Evolutionary conservation across 2,329 filamentous ascomycete species (phyloP).

Genomic region (Trichoderma koningii): DNA sequence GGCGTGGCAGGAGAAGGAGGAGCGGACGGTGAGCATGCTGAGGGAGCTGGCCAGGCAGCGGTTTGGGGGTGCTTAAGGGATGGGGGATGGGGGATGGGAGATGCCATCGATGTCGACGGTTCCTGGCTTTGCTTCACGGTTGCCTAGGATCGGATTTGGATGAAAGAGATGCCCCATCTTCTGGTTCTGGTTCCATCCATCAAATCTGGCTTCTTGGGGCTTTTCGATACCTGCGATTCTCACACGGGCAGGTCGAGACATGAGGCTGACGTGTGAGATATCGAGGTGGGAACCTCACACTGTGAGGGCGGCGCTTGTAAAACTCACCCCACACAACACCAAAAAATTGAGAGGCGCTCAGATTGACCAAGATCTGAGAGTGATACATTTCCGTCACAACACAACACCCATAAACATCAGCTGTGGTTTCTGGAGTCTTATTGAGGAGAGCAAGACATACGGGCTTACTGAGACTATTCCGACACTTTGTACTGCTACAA

Average conservation of each 20-base stretch:
- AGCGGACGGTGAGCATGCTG: conserved; percentile 80
- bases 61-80: conserved; percentile 59
- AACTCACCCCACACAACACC: conserved; percentile 21
- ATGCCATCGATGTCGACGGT: not conserved
- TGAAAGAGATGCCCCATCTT: too few species aligned
- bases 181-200: not conserved
- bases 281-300: conserved; percentile 11
- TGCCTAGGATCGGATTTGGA: too few species aligned
- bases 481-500: not conserved
- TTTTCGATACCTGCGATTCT: too few species aligned
- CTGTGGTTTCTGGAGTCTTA: too few species aligned
- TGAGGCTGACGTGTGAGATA: not conserved
- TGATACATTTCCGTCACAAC: not conserved
- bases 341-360: conserved; percentile 19
- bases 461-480: rapidly evolving
- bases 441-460: not conserved
- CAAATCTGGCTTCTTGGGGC: not conserved
- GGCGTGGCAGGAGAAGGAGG: conserved; percentile 74
- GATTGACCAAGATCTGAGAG: not conserved
- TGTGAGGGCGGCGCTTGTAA: conserved; percentile 26
- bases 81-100: not conserved
- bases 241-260: not conserved
- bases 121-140: too few species aligned
- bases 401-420: not conserved
- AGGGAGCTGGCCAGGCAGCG: conserved; percentile 75